Base-by-base conservation (phyloP, 2,329 filamentous ascomycete genomes). In the Ceratocystis colombiana region DNA sequence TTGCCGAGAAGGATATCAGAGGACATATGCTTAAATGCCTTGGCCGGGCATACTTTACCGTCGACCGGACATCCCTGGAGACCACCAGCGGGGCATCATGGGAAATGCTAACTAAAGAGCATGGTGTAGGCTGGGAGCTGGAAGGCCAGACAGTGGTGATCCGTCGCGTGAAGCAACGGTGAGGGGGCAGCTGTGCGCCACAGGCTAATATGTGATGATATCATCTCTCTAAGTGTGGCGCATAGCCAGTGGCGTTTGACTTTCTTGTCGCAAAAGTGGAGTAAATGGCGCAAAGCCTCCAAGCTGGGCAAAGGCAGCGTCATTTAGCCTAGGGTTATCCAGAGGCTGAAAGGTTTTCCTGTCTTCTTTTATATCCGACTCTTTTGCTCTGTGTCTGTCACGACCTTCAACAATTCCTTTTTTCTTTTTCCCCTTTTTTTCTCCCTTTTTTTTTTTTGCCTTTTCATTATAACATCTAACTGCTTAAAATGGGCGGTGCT, bases 121-220 rank as follows among this genome's bases (percentile, higher is more conserved):
- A 89, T 72, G 85, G 85, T 2, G 88, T 97, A 1, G 91, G 91
- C 0, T 99, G 94, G 94, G 84, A 91, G 72, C 77, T 89, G 71
- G 86, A 89, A 50, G 86, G 83, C 3, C 80, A 82, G 55, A 88
- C 78, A 71, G 86, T 96, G 41, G 79, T 91, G n/a, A 93, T 97
- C 73, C 83, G 88, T 65, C 82, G 76, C 72, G 75, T 80, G 20
- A 79, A 76, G 72, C 76, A 74, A 61, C 62, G 50, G 59, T 65
- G 41, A 46, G 25, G 44, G 44, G 20, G 3, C 10, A 3, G 10
- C 8, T 10, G 20, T 53, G 20, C 48, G 48, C 48, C 20, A 53
- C 48, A 53, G 20, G 20, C 12, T 12, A 5, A 5, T 20, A 53
- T 22, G 20, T 25, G 20, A 53, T 53, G 48, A 53, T 28, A 53